A percentile compares a stretch with the other conserved stretches of the same genome.
phyloP scores from a whole-genome alignment of 73 alveolate genomes.

The Blepharisma japonicum region DNA sequence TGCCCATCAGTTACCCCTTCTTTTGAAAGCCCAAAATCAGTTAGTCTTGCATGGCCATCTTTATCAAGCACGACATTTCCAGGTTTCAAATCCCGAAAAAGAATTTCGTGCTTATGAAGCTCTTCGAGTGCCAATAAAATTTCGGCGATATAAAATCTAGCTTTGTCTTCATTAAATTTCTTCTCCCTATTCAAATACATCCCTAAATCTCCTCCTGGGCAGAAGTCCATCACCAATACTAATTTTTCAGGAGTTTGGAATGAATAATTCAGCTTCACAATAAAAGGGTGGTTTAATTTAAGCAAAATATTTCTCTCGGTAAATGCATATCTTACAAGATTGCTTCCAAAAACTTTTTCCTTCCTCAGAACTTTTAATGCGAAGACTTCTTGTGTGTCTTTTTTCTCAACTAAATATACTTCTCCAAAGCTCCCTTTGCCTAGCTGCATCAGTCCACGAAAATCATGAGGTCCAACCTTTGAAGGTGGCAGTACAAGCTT shows the following conservation, averaged over 20 bases:
- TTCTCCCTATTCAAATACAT: constrained; percentile 77
- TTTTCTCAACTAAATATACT: constrained; percentile 78
- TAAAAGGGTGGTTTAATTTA: constrained; percentile 82
- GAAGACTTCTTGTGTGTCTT: constrained; percentile 59
- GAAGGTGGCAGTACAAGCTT: not conserved
- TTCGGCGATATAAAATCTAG: constrained; percentile 70
- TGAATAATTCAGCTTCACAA: constrained; percentile 82
- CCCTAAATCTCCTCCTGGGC: constrained; percentile 97
- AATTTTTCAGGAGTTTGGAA: constrained; percentile 93
- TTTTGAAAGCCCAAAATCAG: constrained; percentile 91
- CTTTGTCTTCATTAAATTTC: constrained; percentile 71
- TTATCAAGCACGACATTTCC: constrained; percentile 84
- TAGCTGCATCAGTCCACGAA: constrained; percentile 48
- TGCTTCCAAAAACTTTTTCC: constrained; percentile 79
- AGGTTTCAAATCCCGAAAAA: constrained; percentile 82
- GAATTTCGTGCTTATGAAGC: constrained; percentile 69
- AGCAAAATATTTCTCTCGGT: constrained; percentile 82
- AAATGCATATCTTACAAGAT: constrained; percentile 70
- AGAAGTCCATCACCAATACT: constrained; percentile 87
- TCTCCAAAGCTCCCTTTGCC: constrained; percentile 92
- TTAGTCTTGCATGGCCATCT: constrained; percentile 90
- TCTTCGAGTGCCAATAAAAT: constrained; percentile 74
- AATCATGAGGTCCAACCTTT: constrained; percentile 52
- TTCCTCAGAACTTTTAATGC: constrained; percentile 89
- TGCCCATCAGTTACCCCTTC: constrained; percentile 61